Evolutionary conservation across 768 basidiomycete species (phyloP).

Genomic region (Rhizopogon sp.): DNA sequence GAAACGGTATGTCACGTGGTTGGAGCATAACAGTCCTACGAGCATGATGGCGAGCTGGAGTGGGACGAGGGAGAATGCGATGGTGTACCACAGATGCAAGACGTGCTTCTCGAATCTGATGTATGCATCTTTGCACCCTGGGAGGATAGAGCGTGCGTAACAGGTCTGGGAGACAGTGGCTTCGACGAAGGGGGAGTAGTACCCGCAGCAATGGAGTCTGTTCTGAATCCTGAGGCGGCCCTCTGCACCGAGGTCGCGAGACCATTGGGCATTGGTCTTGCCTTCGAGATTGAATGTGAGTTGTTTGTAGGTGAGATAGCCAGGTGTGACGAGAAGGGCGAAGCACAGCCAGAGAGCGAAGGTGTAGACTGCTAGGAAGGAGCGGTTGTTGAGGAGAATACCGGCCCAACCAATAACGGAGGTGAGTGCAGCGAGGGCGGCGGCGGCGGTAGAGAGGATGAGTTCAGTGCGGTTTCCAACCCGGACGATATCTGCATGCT

Average conservation of each 20-base stretch:
- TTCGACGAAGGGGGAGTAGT: slow-evolving; percentile 75
- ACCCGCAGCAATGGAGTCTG: slow-evolving; percentile 74
- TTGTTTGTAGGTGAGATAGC: slow-evolving; percentile 75
- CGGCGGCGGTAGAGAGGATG: slow-evolving; percentile 65
- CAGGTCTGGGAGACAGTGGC: slow-evolving; percentile 72
- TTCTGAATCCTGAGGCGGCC: slow-evolving; percentile 71
- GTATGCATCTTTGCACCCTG: slow-evolving; percentile 70
- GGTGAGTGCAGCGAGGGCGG: slow-evolving; percentile 53
- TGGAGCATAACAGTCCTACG: slow-evolving; percentile 63
- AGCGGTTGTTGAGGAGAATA: slow-evolving; percentile 77
- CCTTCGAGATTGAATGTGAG: slow-evolving; percentile 76
- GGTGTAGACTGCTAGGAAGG: slow-evolving; percentile 72
- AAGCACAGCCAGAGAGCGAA: slow-evolving; percentile 73
- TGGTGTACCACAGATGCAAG: slow-evolving; percentile 60
- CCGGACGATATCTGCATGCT: slow-evolving; percentile 63
- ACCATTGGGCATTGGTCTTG: slow-evolving; percentile 78
- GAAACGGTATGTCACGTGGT: slow-evolving; percentile 83
- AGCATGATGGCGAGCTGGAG: slow-evolving; percentile 62
- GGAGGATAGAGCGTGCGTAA: slow-evolving; percentile 64
- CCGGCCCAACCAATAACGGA: slow-evolving; percentile 75
- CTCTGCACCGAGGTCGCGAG: slow-evolving; percentile 47
- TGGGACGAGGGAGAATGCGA: slow-evolving; percentile 62
- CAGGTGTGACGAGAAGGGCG: slow-evolving; percentile 64
- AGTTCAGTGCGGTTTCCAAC: slow-evolving; percentile 67
- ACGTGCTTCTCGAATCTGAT: slow-evolving; percentile 50